A percentile compares a stretch with the other conserved stretches of the same genome.
Conservation (phyloP, 305 asterid species). For the Fraxinus xanthoxyloides region DNA sequence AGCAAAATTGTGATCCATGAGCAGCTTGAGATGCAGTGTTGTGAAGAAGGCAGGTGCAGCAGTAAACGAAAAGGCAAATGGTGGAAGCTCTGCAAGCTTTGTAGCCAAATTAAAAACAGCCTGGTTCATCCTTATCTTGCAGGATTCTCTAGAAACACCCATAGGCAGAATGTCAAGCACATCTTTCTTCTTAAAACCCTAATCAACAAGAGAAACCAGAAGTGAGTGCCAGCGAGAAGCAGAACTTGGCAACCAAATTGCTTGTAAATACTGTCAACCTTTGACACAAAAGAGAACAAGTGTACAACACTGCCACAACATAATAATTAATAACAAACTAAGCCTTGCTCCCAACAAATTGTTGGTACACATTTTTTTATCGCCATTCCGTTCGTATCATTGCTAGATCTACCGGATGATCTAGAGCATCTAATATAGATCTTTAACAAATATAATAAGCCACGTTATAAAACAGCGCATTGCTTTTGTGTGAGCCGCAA, state of each 20-base stretch:
- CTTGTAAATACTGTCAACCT: constrained; percentile 18
- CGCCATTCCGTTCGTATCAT: not conserved
- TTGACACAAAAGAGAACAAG: not conserved
- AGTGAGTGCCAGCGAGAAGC: constrained; percentile 19
- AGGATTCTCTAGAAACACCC: constrained; percentile 47
- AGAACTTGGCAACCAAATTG: constrained; percentile 5
- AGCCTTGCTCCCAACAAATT: not conserved
- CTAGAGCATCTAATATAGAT: not conserved
- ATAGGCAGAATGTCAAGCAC: constrained; percentile 42
- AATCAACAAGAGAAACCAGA: constrained; percentile 24
- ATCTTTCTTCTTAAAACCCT: constrained; percentile 47
- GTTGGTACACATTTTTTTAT: not conserved
- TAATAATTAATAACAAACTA: not conserved
- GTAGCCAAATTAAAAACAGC: constrained; percentile 39
- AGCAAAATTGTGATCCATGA: constrained; percentile 60
- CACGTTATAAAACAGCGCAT: not conserved
- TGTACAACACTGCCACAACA: not conserved
- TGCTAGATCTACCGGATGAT: not conserved
- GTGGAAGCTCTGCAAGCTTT: constrained; percentile 55
- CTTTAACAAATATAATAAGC: not conserved
- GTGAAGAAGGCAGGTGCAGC: constrained; percentile 71
- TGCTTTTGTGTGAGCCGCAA: not conserved
- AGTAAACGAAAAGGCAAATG: constrained; percentile 52
- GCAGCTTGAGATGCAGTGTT: constrained; percentile 66
- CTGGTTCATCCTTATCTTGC: constrained; percentile 32